phyloP scores from a whole-genome alignment of 768 basidiomycete genomes.

The Lactifluus subvellereus region DNA sequence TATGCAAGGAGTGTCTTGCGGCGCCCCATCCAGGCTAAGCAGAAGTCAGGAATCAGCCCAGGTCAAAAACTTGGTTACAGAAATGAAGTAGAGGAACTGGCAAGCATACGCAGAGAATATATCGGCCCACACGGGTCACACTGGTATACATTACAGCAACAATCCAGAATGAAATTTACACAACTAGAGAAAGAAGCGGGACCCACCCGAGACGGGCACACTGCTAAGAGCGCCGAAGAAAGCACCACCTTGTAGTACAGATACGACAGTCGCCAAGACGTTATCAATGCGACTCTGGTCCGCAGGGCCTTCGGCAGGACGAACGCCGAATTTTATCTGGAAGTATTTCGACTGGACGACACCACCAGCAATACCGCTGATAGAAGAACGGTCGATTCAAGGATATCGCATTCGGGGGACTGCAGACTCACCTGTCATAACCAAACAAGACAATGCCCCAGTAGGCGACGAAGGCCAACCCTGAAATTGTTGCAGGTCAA shows the following conservation, averaged over 20 bases:
- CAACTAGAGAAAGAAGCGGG: background rate
- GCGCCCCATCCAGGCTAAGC: slow-evolving; percentile 57
- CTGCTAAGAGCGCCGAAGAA: slow-evolving; percentile 82
- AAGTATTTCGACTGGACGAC: slow-evolving; percentile 63
- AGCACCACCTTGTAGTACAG: slow-evolving; percentile 80
- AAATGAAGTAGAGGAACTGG: background rate
- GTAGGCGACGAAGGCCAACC: slow-evolving; percentile 67
- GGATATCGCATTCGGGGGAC: background rate
- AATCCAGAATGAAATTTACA: background rate
- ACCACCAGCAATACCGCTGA: slow-evolving; percentile 60
- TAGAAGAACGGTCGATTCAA: slow-evolving; percentile 15
- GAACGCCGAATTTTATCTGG: slow-evolving; percentile 54
- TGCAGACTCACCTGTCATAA: slow-evolving; percentile 57
- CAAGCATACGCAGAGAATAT: background rate
- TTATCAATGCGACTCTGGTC: slow-evolving; percentile 40
- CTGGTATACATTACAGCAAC: background rate
- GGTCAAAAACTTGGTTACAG: background rate
- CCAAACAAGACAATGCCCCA: slow-evolving; percentile 83
- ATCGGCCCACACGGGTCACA: no score
- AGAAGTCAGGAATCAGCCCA: background rate
- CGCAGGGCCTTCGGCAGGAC: slow-evolving; percentile 38
- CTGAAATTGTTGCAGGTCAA: slow-evolving; percentile 32
- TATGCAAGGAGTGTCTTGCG: slow-evolving; percentile 57
- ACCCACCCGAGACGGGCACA: slow-evolving; percentile 61
- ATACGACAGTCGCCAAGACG: slow-evolving; percentile 79